These are phyloP conservation scores for Lathyrus sativus DNA, from an alignment of 306 rosid species.

Conservation along the genomic window DNA sequence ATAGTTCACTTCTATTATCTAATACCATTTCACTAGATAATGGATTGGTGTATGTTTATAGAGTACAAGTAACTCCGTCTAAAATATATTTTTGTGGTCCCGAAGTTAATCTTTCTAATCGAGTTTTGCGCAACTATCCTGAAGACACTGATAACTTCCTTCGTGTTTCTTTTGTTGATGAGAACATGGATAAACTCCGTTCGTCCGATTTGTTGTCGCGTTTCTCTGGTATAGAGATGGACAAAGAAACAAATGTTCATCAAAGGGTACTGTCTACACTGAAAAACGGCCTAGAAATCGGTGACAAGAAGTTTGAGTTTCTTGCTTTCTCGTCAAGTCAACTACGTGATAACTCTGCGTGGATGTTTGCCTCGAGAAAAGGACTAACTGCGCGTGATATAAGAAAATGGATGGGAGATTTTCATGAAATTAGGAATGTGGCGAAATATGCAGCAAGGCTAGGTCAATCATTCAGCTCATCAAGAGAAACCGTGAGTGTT, in stretches of 20 bases:
- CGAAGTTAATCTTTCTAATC: slow-evolving; percentile 80
- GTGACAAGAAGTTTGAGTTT: slow-evolving; percentile 75
- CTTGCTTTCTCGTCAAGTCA: slow-evolving; percentile 91
- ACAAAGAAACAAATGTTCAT: slow-evolving; percentile 59
- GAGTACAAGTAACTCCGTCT: slow-evolving; percentile 72
- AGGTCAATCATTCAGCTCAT: slow-evolving; percentile 88
- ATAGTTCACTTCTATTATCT: slow-evolving; percentile 28
- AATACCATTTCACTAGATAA: slow-evolving; percentile 50
- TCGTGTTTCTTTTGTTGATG: slow-evolving; percentile 78
- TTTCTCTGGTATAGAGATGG: slow-evolving; percentile 5
- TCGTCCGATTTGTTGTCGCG: slow-evolving; percentile 63
- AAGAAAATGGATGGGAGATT: slow-evolving; percentile 73
- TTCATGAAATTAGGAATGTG: slow-evolving; percentile 63
- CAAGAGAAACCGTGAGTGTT: slow-evolving; percentile 72
- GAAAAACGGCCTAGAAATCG: slow-evolving; percentile 61
- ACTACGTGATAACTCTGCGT: slow-evolving; percentile 65
- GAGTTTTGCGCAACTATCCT: slow-evolving; percentile 60
- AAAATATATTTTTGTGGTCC: slow-evolving; percentile 71
- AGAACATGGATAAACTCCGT: slow-evolving; percentile 62
- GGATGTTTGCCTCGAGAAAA: slow-evolving; percentile 82
- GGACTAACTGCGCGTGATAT: slow-evolving; percentile 53
- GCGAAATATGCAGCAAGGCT: slow-evolving; percentile 90
- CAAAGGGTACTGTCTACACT: slow-evolving; percentile 60
- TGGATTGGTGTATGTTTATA: slow-evolving; percentile 71
- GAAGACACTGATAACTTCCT: slow-evolving; percentile 60